phyloP scores from a whole-genome alignment of 2,329 filamentous ascomycete species.

The Paracamarosporium sp. region DNA sequence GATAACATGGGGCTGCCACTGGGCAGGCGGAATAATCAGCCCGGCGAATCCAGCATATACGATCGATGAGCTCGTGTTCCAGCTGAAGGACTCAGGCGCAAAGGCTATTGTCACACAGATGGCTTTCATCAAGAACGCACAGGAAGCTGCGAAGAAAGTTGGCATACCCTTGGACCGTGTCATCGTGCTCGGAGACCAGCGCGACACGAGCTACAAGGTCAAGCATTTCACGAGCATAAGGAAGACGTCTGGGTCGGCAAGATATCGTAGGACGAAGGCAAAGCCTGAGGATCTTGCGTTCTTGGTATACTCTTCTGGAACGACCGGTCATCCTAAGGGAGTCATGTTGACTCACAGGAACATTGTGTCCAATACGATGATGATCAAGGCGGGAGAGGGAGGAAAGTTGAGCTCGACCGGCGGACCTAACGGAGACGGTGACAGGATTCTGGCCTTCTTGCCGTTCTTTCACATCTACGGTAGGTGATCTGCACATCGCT shows the following conservation, averaged over 20 bases:
- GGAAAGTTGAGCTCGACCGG: slow-evolving; percentile 65
- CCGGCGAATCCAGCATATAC: slow-evolving; percentile 91
- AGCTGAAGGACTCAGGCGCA: slow-evolving; percentile 79
- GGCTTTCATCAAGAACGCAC: slow-evolving; percentile 68
- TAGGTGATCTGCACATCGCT: slow-evolving; percentile 45
- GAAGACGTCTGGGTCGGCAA: slow-evolving; percentile 65
- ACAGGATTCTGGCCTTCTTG: slow-evolving; percentile 78
- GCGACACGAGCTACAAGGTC: slow-evolving; percentile 63
- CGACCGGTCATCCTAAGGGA: slow-evolving; percentile 89
- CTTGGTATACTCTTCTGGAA: slow-evolving; percentile 87
- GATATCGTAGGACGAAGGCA: slow-evolving; percentile 67
- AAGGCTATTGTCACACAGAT: slow-evolving; percentile 78
- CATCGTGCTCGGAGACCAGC: slow-evolving; percentile 75
- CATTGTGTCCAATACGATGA: slow-evolving; percentile 73
- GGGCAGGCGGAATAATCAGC: slow-evolving; percentile 82
- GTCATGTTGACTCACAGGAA: slow-evolving; percentile 87
- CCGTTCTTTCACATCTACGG: slow-evolving; percentile 94
- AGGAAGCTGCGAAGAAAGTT: slow-evolving; percentile 70
- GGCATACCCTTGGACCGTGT: slow-evolving; percentile 76
- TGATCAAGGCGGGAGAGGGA: slow-evolving; percentile 50
- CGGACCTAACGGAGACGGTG: slow-evolving; percentile 66
- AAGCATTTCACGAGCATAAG: slow-evolving; percentile 77
- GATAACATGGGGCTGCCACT: slow-evolving; percentile 78
- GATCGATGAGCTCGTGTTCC: slow-evolving; percentile 80
- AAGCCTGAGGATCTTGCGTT: slow-evolving; percentile 79